Evolutionary conservation across 441 rosid genomes (phyloP).

Genomic region (Pelargonium cotyledonis): DNA sequence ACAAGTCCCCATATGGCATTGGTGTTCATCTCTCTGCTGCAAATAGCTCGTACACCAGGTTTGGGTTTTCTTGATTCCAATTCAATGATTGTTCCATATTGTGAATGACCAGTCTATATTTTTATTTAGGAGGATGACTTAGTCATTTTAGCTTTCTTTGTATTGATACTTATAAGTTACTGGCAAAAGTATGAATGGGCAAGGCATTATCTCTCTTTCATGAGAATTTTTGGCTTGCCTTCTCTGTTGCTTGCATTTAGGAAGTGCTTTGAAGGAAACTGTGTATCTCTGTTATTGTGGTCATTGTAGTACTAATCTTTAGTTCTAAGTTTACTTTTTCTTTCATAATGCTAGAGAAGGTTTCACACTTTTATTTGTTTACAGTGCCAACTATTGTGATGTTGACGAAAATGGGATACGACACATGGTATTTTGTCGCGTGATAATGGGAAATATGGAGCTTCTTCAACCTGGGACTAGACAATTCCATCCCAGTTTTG

Average conservation of each 20-base stretch:
- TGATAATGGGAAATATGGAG: constrained; percentile 93
- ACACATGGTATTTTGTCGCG: constrained; percentile 71
- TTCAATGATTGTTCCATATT: neutral
- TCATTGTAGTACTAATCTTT: constrained; percentile 4
- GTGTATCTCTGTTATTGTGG: neutral
- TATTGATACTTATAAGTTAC: neutral
- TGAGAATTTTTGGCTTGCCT: no score
- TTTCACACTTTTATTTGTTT: constrained; percentile 23
- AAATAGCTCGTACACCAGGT: constrained; percentile 59
- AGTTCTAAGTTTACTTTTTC: neutral
- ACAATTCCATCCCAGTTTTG: constrained; percentile 62
- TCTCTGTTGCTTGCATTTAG: no score
- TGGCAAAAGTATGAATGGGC: no score
- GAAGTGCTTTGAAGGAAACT: neutral
- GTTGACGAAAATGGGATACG: constrained; percentile 77
- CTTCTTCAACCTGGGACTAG: constrained; percentile 47
- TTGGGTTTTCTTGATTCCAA: constrained; percentile 9
- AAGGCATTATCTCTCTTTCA: no score
- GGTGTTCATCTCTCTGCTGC: constrained; percentile 75
- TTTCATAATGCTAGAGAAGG: constrained; percentile 3
- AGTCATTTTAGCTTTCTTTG: neutral
- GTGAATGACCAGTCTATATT: neutral
- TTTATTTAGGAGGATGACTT: neutral
- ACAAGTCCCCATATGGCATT: constrained; percentile 52
- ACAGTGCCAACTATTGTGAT: constrained; percentile 83